Conservation (phyloP, 345 rosid genomes). For the Mangifera indica region DNA sequence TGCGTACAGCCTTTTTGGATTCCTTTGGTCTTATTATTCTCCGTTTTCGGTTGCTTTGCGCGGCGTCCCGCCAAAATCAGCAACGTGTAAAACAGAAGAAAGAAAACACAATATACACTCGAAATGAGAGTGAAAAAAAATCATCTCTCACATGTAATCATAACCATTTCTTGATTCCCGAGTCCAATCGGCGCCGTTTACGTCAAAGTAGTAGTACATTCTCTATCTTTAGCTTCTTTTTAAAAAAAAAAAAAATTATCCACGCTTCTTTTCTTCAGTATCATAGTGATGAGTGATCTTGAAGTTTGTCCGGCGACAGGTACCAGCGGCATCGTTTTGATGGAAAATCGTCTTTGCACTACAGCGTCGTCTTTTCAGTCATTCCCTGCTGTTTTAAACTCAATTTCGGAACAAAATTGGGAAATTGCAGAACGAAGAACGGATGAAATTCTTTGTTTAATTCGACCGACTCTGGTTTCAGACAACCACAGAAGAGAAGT, state of each 20-base stretch:
- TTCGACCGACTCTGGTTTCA: conserved; percentile 30
- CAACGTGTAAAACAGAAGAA: background rate
- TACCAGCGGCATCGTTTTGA: background rate
- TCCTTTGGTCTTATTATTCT: background rate
- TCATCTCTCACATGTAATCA: background rate
- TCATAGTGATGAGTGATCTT: conserved; percentile 14
- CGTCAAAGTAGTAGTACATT: too few species aligned
- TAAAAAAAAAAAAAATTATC: too few species aligned
- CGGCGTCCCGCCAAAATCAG: background rate
- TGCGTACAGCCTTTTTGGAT: rapidly evolving
- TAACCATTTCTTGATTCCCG: background rate
- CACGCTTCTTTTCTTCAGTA: background rate
- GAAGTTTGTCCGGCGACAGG: conserved; percentile 2
- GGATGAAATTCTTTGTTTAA: conserved; percentile 17
- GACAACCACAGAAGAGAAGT: conserved; percentile 25
- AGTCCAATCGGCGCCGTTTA: background rate
- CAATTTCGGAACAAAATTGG: conserved; percentile 24
- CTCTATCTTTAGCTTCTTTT: background rate
- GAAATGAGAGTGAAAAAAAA: background rate
- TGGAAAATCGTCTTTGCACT: background rate
- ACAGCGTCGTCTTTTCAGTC: background rate
- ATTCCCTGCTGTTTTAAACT: conserved; percentile 17
- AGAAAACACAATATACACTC: background rate
- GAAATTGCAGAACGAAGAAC: conserved; percentile 23
- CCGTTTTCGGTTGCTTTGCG: background rate